phyloP scores from a whole-genome alignment of 2,329 filamentous ascomycete genomes.

The Xylariales sp. region DNA sequence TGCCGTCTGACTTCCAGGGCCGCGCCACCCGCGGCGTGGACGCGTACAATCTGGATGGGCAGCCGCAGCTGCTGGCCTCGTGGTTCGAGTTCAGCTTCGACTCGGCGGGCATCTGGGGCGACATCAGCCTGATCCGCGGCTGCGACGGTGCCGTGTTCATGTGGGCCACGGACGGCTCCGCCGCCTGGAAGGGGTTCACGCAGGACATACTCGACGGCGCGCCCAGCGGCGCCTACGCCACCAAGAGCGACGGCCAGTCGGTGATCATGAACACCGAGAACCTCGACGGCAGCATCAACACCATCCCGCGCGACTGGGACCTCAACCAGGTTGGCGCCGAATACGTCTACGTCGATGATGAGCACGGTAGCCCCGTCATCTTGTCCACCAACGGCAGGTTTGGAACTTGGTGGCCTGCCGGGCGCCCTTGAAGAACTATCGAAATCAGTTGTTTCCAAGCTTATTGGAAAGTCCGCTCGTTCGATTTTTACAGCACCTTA shows the following conservation, averaged over 20 bases:
- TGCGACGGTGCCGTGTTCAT: conserved; percentile 19
- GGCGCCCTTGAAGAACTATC: too few relatives aligned
- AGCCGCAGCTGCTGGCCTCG: conserved; percentile 17
- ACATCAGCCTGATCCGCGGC: conserved; percentile 23
- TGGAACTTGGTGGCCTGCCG: too few relatives aligned
- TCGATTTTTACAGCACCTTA: too few relatives aligned
- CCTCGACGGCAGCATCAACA: conserved; percentile 13
- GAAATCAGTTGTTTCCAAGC: too few relatives aligned
- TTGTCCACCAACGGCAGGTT: conserved; percentile 9
- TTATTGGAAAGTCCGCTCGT: too few relatives aligned
- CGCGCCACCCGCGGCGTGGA: conserved; percentile 20
- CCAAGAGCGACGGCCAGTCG: conserved; percentile 14
- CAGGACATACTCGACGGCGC: conserved; percentile 17
- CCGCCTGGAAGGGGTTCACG: conserved; percentile 19
- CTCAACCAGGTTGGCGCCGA: conserved; percentile 16
- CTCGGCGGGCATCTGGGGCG: conserved; percentile 17
- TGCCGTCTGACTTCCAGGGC: conserved; percentile 19
- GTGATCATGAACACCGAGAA: conserved; percentile 20
- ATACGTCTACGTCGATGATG: conserved; percentile 19
- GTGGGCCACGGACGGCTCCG: conserved; percentile 15
- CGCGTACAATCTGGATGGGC: conserved; percentile 16
- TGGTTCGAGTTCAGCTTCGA: conserved; percentile 20
- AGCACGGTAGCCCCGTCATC: conserved; percentile 20
- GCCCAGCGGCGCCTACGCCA: conserved; percentile 11
- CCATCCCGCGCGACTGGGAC: conserved; percentile 15